Evolutionary conservation across 768 basidiomycete genomes (phyloP).

Genomic region (Lentinula lateritia): DNA sequence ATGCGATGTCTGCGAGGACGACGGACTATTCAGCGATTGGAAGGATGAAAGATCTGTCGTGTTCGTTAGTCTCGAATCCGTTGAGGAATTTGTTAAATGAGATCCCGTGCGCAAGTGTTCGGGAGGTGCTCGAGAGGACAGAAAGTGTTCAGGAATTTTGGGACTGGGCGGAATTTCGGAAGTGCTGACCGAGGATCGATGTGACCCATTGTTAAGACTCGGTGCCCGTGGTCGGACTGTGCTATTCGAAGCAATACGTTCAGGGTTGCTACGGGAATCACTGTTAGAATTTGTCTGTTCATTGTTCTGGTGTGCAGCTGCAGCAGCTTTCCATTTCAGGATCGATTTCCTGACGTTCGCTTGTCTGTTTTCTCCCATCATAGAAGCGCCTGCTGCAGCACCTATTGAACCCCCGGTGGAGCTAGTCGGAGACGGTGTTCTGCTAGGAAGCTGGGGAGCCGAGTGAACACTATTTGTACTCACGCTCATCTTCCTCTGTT

Average conservation of each 20-base stretch:
- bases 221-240: conserved; percentile 38
- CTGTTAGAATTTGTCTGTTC: background rate
- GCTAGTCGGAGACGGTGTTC: conserved; percentile 1
- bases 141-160: conserved; percentile 48
- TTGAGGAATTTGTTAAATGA: conserved; percentile 20
- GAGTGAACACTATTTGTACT: background rate
- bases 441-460: conserved; percentile 4
- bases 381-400: background rate
- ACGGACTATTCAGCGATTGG: conserved; percentile 17
- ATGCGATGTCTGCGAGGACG: conserved; percentile 16
- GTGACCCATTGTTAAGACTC: conserved; percentile 40
- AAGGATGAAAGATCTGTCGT: conserved; percentile 19
- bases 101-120: conserved; percentile 12
- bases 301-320: background rate
- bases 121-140: conserved; percentile 15
- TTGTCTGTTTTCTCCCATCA: conserved; percentile 2
- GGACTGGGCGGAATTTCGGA: conserved; percentile 60
- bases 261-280: background rate
- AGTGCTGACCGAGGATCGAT: conserved; percentile 20
- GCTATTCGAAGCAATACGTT: conserved; percentile 13
- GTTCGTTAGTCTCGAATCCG: conserved; percentile 15
- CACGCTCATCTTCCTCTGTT: conserved; percentile 1
- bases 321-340: conserved; percentile 12
- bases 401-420: background rate
- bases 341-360: conserved; percentile 12